phyloP scores from a whole-genome alignment of 495 filamentous ascomycete species.

The Trichoderma reesei region DNA sequence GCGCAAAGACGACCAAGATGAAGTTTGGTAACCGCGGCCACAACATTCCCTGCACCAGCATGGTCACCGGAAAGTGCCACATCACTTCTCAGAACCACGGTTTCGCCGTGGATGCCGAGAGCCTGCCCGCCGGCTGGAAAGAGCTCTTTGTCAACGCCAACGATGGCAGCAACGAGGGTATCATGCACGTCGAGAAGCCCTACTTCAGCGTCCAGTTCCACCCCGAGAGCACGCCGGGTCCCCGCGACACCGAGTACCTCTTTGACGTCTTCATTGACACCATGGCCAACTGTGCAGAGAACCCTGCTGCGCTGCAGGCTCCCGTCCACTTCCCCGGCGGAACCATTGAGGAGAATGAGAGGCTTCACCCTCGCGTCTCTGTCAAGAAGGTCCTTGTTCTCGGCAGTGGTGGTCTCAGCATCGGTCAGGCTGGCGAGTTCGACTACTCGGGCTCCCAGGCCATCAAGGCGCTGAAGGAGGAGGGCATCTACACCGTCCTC shows the following conservation, averaged over 20 bases:
- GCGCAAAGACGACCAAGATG: constrained; percentile 85
- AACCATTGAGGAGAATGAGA: constrained; percentile 62
- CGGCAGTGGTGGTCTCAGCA: constrained; percentile 86
- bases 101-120: constrained; percentile 76
- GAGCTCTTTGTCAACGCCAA: constrained; percentile 97
- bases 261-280: constrained; percentile 94
- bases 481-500: constrained; percentile 84
- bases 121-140: constrained; percentile 68
- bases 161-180: constrained; percentile 95
- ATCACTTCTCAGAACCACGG: constrained; percentile 99
- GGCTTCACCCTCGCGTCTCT: constrained; percentile 61
- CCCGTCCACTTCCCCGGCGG: constrained; percentile 83
- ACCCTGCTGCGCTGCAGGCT: constrained; percentile 50
- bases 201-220: constrained; percentile 99
- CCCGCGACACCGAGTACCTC: constrained; percentile 90
- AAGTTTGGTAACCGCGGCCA: constrained; percentile 98
- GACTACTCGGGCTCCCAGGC: constrained; percentile 95
- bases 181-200: constrained; percentile 72
- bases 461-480: constrained; percentile 94
- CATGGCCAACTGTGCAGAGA: constrained; percentile 53
- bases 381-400: constrained; percentile 93
- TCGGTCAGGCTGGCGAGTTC: constrained; percentile 95
- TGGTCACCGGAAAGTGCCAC: constrained; percentile 88
- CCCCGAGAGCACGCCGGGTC: constrained; percentile 90
- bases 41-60: constrained; percentile 95